Percentiles rank a stretch among this genome's conserved stretches.
Conservation (phyloP, 2,329 filamentous ascomycete genomes). For the Sporothrix euskadiensis region DNA sequence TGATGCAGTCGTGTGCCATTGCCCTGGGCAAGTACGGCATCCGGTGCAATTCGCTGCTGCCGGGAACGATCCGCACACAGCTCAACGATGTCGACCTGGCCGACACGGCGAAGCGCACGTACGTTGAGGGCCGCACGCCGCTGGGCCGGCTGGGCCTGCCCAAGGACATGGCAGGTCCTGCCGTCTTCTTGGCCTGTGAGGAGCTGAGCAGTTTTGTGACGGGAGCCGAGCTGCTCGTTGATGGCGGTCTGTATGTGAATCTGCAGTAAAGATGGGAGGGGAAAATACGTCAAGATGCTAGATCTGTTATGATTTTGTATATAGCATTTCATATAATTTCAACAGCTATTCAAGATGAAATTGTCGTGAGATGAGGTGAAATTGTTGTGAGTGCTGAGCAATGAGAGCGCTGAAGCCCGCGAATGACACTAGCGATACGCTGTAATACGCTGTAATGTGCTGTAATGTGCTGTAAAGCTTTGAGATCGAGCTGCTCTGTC, state of each 20-base stretch:
- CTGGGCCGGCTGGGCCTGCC: conserved; percentile 62
- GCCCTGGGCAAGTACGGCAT: conserved; percentile 66
- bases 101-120: conserved; percentile 62
- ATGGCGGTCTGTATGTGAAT: conserved; percentile 73
- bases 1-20: conserved; percentile 69
- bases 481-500: background rate
- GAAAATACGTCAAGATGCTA: too few species aligned
- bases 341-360: background rate
- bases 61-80: conserved; percentile 69
- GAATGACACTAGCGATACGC: background rate
- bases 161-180: conserved; percentile 67
- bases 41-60: conserved; percentile 68
- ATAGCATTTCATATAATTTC: conserved; percentile 1
- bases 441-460: background rate
- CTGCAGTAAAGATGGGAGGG: conserved; percentile 48
- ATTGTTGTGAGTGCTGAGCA: background rate
- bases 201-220: conserved; percentile 66
- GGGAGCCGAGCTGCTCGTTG: conserved; percentile 69
- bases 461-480: background rate
- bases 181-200: conserved; percentile 68
- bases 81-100: conserved; percentile 68
- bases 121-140: conserved; percentile 69
- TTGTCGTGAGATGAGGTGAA: background rate
- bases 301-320: background rate
- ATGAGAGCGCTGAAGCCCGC: background rate